These are phyloP conservation scores for Phoma sp. DNA, from an alignment of 2,329 filamentous ascomycete species.

Conservation along the genomic window DNA sequence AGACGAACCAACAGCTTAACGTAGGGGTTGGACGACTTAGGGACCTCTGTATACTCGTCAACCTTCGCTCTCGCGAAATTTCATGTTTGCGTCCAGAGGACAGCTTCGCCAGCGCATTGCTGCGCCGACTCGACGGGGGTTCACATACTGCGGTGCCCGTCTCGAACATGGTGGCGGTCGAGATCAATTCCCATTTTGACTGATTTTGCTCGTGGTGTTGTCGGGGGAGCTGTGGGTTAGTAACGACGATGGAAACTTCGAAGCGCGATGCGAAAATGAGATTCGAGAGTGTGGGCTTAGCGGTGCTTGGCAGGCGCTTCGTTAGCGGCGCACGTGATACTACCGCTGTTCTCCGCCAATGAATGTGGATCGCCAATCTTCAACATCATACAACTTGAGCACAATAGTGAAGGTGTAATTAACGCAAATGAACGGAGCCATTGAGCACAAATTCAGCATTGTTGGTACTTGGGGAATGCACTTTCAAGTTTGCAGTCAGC, in stretches of 20 bases:
- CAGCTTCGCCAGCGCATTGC: constrained; percentile 47
- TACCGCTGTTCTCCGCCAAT: background rate
- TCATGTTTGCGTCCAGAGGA: constrained; percentile 49
- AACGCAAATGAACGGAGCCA: no score
- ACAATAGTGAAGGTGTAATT: no score
- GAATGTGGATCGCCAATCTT: background rate
- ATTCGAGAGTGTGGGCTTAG: constrained; percentile 14
- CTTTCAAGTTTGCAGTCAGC: no score
- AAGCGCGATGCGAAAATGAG: constrained; percentile 11
- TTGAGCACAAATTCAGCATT: no score
- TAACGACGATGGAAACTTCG: constrained; percentile 19
- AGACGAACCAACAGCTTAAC: constrained; percentile 97
- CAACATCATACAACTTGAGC: no score
- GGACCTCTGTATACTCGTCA: constrained; percentile 48
- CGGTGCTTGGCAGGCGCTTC: constrained; percentile 8
- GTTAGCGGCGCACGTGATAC: constrained; percentile 5
- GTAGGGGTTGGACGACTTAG: constrained; percentile 98
- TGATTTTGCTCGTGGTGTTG: constrained; percentile 42
- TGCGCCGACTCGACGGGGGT: constrained; percentile 49
- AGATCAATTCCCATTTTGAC: constrained; percentile 51
- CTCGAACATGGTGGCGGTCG: constrained; percentile 68
- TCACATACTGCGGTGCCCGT: constrained; percentile 69
- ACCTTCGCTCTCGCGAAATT: constrained; percentile 38
- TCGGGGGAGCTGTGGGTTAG: constrained; percentile 39
- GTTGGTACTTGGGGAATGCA: no score